These are phyloP conservation scores for Lactifluus pinguis DNA, from an alignment of 768 basidiomycete species.

Conservation along the genomic window DNA sequence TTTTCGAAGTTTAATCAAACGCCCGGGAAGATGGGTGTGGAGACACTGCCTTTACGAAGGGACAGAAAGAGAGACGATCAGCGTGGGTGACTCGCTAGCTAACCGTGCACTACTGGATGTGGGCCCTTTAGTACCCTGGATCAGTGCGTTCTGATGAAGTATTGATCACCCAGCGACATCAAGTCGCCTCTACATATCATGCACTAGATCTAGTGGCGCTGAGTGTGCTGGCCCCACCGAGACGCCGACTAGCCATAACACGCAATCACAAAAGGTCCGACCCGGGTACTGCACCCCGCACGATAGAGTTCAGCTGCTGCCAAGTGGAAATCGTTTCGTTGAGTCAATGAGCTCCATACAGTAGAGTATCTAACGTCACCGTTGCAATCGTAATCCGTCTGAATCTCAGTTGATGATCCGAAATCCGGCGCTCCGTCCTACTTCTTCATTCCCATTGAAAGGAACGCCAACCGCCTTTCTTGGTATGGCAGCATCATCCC, in stretches of 20 bases:
- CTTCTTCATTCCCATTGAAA: neutral
- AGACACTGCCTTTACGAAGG: neutral
- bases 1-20: neutral
- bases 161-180: no score
- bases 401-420: neutral
- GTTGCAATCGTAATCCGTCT: neutral
- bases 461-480: neutral
- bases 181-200: no score
- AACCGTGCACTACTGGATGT: neutral
- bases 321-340: neutral
- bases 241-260: neutral
- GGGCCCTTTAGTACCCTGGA: no score
- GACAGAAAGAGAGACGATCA: neutral
- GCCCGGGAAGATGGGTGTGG: neutral
- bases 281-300: neutral
- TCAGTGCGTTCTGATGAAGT: no score
- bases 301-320: neutral
- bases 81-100: no score
- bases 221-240: neutral
- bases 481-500: neutral
- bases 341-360: neutral
- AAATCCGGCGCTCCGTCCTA: neutral
- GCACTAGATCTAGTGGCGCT: neutral
- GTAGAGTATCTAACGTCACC: neutral
- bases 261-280: neutral